Evolutionary conservation across 2,329 filamentous ascomycete genomes (phyloP), one percentile per base, ranked within the genome.

Genomic region (Epichloe elymi): DNA sequence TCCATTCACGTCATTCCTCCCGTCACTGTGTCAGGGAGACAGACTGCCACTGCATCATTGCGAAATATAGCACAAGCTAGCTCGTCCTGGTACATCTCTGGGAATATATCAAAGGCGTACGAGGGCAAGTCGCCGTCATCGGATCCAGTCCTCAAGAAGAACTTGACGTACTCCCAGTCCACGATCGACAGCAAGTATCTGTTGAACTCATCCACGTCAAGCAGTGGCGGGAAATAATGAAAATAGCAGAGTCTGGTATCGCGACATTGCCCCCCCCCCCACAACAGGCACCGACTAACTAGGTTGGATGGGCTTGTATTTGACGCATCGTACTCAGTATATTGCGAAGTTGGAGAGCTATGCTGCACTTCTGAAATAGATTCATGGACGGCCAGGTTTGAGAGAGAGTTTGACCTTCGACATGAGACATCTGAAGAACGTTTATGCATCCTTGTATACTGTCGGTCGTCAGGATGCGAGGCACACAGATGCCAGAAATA

Each of bases 151-250:
- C 26, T 41, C 37, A 49, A 17, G 36, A 49, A 49, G 15, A 52
- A 49, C 46, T 52, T 46, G 40, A 46, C 51, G 10, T 46, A 52
- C 3, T 52, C 51, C 37, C 46, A 46, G 35, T 46, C 46, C 33
- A 52, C 26, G n/a, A 49, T 36, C 11, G 35, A 48, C 40, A 49
- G 14, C 33, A 48, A n/a, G 23, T 46, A 45, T 19, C 17, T 20
- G 36, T 33, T 46, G 42, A 46, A 38, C 26, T 52, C 46, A 12
- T 12, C n/a, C 51, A 49, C 46, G 26, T 46, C 36, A 4, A 45
- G n/a, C 6, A 46, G 26, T 20, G 46, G 14, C n/a, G 46, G 39
- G 30, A 46, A 40, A 39, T 52, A 37, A 23, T 37, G 36, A 40
- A 30, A 40, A 35, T 36, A 11, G 2, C 37, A 42, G n/a, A 48